These are phyloP conservation scores for Stephania cephalantha DNA, from an alignment of 164 flowering plant species.

Conservation along the genomic window DNA sequence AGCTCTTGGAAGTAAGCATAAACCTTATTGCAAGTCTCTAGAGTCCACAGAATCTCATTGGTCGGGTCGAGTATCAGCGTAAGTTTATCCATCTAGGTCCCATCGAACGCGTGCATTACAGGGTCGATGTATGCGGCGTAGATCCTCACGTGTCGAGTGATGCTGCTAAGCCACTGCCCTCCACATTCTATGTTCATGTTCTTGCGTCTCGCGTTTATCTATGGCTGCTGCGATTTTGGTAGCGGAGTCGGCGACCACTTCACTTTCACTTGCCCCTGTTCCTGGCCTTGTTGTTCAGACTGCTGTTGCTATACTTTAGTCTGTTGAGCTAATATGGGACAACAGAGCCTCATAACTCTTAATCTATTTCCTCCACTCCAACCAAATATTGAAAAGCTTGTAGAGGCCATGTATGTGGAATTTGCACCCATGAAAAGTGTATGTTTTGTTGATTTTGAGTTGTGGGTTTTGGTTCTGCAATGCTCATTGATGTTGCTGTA, in stretches of 20 bases:
- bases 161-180: conserved; percentile 79
- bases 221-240: conserved; percentile 19
- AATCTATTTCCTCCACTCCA: conserved; percentile 26
- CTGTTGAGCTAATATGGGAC: conserved; percentile 32
- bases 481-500: not conserved
- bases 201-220: conserved; percentile 47
- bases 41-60: conserved; percentile 72
- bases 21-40: conserved; percentile 63
- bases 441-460: not conserved
- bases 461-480: not conserved
- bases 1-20: conserved; percentile 84
- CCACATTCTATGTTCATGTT: conserved; percentile 66
- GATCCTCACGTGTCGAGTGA: conserved; percentile 74
- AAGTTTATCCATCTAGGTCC: conserved; percentile 83
- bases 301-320: conserved; percentile 21
- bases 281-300: conserved; percentile 8
- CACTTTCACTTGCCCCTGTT: conserved; percentile 13
- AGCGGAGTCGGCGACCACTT: too few relatives aligned
- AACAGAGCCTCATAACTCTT: conserved; percentile 13
- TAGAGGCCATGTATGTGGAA: conserved; percentile 13
- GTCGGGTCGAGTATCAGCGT: conserved; percentile 77
- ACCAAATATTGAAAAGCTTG: conserved; percentile 37
- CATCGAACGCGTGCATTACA: conserved; percentile 67
- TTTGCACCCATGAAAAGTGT: not conserved
- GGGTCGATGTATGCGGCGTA: conserved; percentile 85